phyloP scores from a whole-genome alignment of 2,329 filamentous ascomycete species.

The Lasiodiplodia citricola region DNA sequence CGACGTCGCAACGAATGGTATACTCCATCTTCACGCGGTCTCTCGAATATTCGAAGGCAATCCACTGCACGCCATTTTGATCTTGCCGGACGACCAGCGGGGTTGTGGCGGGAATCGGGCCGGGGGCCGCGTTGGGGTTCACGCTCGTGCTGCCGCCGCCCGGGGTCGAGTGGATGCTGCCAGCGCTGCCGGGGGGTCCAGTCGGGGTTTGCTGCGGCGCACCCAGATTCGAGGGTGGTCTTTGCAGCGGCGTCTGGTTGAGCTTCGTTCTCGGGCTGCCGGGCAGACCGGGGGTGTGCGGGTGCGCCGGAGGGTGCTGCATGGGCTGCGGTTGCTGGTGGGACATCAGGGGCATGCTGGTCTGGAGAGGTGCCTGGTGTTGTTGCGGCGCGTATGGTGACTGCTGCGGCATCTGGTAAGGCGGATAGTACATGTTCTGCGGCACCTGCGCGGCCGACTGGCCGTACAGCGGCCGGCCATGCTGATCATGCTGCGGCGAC shows the following conservation, averaged over 20 bases:
- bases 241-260: conserved; percentile 59
- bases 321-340: conserved; percentile 54
- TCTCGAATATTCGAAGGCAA: conserved; percentile 96
- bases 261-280: conserved; percentile 62
- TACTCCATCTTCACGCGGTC: conserved; percentile 99
- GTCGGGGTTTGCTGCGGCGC: conserved; percentile 47
- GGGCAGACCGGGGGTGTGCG: conserved; percentile 64
- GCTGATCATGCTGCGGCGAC: conserved; percentile 89
- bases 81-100: conserved; percentile 93
- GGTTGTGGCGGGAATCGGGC: conserved; percentile 95
- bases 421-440: conserved; percentile 86
- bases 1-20: conserved; percentile 96
- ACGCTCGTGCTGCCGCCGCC: conserved; percentile 58
- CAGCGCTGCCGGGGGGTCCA: conserved; percentile 47
- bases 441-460: conserved; percentile 79
- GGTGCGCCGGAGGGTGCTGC: conserved; percentile 48
- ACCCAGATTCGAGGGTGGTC: conserved; percentile 57
- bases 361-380: conserved; percentile 52
- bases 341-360: conserved; percentile 58
- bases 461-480: conserved; percentile 80
- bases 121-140: conserved; percentile 90
- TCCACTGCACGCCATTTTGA: conserved; percentile 97
- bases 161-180: conserved; percentile 47
- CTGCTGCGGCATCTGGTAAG: conserved; percentile 61
- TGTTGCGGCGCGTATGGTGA: conserved; percentile 64